phyloP scores from a whole-genome alignment of 352 stramenopile genomes.

The Pythium rhizo-oryzae region DNA sequence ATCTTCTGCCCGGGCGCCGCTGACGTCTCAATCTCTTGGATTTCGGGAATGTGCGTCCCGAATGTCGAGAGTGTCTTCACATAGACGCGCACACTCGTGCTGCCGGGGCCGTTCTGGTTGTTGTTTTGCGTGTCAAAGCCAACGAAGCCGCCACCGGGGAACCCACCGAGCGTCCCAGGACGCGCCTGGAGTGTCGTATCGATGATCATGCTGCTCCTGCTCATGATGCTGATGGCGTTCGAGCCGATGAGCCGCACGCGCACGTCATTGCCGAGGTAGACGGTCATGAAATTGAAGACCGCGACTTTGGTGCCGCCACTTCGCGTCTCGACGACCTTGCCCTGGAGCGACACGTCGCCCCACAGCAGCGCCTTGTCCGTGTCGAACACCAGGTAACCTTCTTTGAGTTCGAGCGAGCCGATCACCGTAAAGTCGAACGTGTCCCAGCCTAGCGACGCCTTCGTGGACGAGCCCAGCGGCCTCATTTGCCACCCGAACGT shows the following conservation, averaged over 20 bases:
- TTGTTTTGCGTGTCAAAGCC: constrained; percentile 62
- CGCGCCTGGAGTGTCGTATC: constrained; percentile 85
- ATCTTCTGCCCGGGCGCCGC: constrained; percentile 85
- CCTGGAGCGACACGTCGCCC: constrained; percentile 62
- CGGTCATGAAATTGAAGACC: constrained; percentile 96
- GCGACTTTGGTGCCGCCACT: constrained; percentile 88
- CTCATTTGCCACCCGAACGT: constrained; percentile 71
- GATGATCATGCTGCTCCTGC: constrained; percentile 90
- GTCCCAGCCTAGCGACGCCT: constrained; percentile 44
- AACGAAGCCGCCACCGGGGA: constrained; percentile 91
- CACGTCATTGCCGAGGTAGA: constrained; percentile 89
- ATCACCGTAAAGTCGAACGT: constrained; percentile 69
- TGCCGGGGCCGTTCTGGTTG: constrained; percentile 95
- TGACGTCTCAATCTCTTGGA: constrained; percentile 90
- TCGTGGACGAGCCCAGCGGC: constrained; percentile 13
- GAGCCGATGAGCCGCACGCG: constrained; percentile 86
- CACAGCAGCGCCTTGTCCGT: constrained; percentile 57
- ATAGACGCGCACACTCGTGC: constrained; percentile 88
- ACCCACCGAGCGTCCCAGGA: constrained; percentile 93
- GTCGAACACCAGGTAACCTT: constrained; percentile 79
- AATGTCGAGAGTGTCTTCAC: constrained; percentile 92
- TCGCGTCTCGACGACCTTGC: constrained; percentile 59
- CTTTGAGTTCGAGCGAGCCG: constrained; percentile 75
- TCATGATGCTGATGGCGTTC: constrained; percentile 89
- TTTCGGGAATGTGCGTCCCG: constrained; percentile 84